Percentiles rank a stretch among this genome's conserved stretches.
These are phyloP conservation scores for Pilobolus umbonatus DNA, from an alignment of 192 early-diverging fungal species.

Conservation along the genomic window DNA sequence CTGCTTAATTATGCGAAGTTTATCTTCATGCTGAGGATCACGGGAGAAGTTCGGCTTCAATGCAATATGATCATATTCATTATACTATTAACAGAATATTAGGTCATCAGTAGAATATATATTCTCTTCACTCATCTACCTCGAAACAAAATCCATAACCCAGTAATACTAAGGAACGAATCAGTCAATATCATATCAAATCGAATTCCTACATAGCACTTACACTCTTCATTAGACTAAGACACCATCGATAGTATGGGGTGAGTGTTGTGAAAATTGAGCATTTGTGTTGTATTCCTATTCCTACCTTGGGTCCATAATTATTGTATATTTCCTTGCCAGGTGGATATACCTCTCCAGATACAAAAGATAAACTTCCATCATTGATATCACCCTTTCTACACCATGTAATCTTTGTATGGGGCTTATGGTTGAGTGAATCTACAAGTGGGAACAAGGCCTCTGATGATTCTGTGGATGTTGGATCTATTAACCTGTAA, in stretches of 20 bases:
- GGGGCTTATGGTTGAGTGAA: conserved; percentile 59
- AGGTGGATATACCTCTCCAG: conserved; percentile 21
- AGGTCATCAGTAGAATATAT: neutral
- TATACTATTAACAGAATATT: conserved; percentile 25
- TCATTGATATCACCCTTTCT: conserved; percentile 28
- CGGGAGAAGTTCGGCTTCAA: conserved; percentile 56
- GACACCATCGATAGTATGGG: too few species aligned
- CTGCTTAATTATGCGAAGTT: conserved; percentile 43
- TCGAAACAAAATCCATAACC: conserved; percentile 67
- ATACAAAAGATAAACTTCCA: conserved; percentile 40
- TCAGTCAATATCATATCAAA: neutral
- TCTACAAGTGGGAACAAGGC: conserved; percentile 60
- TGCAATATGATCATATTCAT: conserved; percentile 51
- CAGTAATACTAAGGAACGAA: conserved; percentile 39
- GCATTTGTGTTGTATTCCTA: neutral
- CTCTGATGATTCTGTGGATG: conserved; percentile 31
- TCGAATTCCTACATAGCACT: neutral
- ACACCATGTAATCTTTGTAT: conserved; percentile 51
- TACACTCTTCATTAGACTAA: conserved; percentile 66
- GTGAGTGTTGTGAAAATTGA: too few species aligned
- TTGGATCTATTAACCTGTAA: conserved; percentile 45
- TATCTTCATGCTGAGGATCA: conserved; percentile 42
- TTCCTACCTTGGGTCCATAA: conserved; percentile 62
- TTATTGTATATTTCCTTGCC: conserved; percentile 60
- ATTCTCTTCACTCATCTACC: conserved; percentile 14